Percentiles rank a stretch among this genome's conserved stretches.
phyloP scores from a whole-genome alignment of 2,329 filamentous ascomycete species.

The Corinectria fuckeliana region DNA sequence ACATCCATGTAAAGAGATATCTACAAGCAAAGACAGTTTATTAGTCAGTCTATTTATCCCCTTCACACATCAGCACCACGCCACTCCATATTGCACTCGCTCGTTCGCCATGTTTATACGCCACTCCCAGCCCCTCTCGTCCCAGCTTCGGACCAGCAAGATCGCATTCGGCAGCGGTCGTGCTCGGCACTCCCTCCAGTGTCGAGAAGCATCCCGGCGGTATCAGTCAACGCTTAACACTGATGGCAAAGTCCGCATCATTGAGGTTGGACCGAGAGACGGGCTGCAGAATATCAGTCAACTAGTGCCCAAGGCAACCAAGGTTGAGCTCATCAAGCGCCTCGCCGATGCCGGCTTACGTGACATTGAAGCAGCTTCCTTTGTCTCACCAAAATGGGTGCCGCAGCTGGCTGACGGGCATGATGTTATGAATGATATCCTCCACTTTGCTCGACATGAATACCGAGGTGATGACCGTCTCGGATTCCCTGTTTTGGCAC shows the following conservation, averaged over 20 bases:
- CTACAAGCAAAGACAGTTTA: too few relatives aligned
- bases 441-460: neutral
- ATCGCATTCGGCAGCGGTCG: too few relatives aligned
- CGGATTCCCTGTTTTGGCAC: slow-evolving; percentile 13
- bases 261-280: slow-evolving; percentile 20
- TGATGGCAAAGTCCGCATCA: slow-evolving; percentile 7
- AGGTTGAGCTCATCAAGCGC: slow-evolving; percentile 6
- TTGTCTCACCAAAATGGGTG: slow-evolving; percentile 23
- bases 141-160: too few relatives aligned
- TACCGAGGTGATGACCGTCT: neutral
- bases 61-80: too few relatives aligned
- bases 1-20: too few relatives aligned
- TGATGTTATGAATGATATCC: neutral
- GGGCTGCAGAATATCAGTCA: slow-evolving; percentile 17
- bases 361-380: slow-evolving; percentile 16
- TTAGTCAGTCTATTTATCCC: too few relatives aligned
- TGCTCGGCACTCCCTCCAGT: too few relatives aligned
- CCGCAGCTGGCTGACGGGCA: slow-evolving; percentile 15
- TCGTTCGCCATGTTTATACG: too few relatives aligned
- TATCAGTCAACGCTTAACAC: neutral
- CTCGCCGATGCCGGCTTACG: slow-evolving; percentile 1
- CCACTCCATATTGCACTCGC: too few relatives aligned
- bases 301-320: neutral
- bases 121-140: too few relatives aligned
- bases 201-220: too few relatives aligned